Evolutionary conservation across 2,329 filamentous ascomycete genomes (phyloP).

Genomic region (Fusarium sp.): DNA sequence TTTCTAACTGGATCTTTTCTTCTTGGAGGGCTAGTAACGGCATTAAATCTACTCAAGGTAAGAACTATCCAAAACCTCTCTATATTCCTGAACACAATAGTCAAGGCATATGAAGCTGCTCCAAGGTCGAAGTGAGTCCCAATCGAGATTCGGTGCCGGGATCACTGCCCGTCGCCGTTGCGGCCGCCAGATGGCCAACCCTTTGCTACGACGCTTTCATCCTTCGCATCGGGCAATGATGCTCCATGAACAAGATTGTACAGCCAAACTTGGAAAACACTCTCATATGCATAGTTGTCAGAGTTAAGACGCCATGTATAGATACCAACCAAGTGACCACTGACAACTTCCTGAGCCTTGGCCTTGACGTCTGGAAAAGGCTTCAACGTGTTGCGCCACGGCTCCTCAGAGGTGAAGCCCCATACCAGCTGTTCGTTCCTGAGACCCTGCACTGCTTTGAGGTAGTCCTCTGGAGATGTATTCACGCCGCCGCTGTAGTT

Average conservation of each 20-base stretch:
- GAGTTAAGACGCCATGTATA: conserved; percentile 18
- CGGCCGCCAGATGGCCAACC: conserved; percentile 1
- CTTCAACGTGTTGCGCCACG: not conserved
- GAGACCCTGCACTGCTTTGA: not conserved
- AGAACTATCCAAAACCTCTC: too few relatives aligned
- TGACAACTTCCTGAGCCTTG: not conserved
- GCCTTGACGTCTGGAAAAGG: not conserved
- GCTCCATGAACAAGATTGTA: conserved; percentile 5
- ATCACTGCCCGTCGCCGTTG: too few relatives aligned
- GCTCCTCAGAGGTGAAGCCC: conserved; percentile 13
- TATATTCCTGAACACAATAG: too few relatives aligned
- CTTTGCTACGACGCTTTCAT: not conserved
- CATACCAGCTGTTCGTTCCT: conserved; percentile 1
- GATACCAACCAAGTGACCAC: not conserved
- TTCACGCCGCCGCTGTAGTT: conserved; percentile 7
- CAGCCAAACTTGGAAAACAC: conserved; percentile 20
- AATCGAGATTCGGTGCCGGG: too few relatives aligned
- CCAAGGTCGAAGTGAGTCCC: too few relatives aligned
- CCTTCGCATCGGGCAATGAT: not conserved
- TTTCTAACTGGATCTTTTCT: too few relatives aligned
- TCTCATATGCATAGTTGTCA: conserved; percentile 11
- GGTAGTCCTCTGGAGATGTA: not conserved
- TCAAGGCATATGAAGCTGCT: too few relatives aligned
- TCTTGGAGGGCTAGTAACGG: too few relatives aligned
- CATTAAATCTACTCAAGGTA: too few relatives aligned